phyloP scores from a whole-genome alignment of 225 moss, liverwort and hornwort species.

The Marchantia paleacea region DNA sequence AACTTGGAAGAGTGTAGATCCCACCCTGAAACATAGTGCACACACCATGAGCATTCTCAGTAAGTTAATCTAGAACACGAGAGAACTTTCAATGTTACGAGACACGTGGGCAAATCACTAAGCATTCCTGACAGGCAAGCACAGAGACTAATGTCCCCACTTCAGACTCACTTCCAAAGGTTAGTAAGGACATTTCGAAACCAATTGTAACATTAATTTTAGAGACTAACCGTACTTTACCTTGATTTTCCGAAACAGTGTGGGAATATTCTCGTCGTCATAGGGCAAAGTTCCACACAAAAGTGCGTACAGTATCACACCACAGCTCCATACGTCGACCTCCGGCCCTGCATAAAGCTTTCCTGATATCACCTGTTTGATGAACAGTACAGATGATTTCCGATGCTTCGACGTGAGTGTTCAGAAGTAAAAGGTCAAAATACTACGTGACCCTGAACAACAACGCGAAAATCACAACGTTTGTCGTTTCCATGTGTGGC shows the following conservation, averaged over 20 bases:
- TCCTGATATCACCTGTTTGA: slow-evolving; percentile 26
- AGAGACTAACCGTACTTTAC: slow-evolving; percentile 3
- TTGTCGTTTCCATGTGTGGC: neutral
- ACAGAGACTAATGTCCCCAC: too few species aligned
- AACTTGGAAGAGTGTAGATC: slow-evolving; percentile 62
- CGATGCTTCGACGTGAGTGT: neutral
- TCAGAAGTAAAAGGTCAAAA: neutral
- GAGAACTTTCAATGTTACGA: too few species aligned
- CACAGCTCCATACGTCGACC: slow-evolving; percentile 31
- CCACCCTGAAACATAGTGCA: slow-evolving; percentile 37
- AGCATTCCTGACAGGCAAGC: too few species aligned
- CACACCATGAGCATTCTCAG: neutral
- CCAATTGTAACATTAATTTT: too few species aligned
- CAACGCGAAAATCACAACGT: neutral
- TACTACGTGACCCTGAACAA: neutral
- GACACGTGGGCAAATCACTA: too few species aligned
- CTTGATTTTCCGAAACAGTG: slow-evolving; percentile 21
- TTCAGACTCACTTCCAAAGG: too few species aligned
- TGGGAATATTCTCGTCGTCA: slow-evolving; percentile 26
- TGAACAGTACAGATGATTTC: neutral
- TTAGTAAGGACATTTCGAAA: too few species aligned
- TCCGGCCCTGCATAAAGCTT: slow-evolving; percentile 26
- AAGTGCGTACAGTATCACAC: slow-evolving; percentile 24
- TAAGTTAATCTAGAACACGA: too few species aligned
- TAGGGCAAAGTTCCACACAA: slow-evolving; percentile 22